These are phyloP conservation scores for Oryza nivara DNA, from an alignment of 176 grass and related monocot species.

Conservation along the genomic window DNA sequence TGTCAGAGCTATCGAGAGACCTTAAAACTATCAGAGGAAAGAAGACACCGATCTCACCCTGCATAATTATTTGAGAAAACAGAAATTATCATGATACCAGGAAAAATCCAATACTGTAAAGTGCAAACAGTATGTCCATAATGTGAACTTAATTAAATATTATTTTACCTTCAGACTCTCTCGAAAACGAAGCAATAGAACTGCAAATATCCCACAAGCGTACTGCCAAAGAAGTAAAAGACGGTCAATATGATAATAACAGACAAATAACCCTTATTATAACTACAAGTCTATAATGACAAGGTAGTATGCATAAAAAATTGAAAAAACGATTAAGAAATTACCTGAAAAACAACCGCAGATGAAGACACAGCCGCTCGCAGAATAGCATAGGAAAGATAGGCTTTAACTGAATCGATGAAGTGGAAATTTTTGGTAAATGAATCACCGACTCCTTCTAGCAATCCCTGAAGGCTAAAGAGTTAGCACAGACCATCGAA, in stretches of 20 bases:
- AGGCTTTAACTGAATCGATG: conserved; percentile 99
- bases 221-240: conserved; percentile 68
- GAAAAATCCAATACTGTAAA: conserved; percentile 40
- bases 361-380: conserved; percentile 88
- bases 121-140: conserved; percentile 32
- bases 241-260: conserved; percentile 28
- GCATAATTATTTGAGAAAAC: conserved; percentile 40
- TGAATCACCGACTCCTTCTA: conserved; percentile 86
- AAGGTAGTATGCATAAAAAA: conserved; percentile 37
- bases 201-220: conserved; percentile 93
- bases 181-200: conserved; percentile 95
- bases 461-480: conserved; percentile 72
- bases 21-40: conserved; percentile 98
- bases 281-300: background rate
- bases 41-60: conserved; percentile 99
- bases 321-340: conserved; percentile 17
- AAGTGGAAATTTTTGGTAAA: conserved; percentile 99
- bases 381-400: conserved; percentile 96
- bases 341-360: conserved; percentile 93
- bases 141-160: conserved; percentile 23
- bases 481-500: conserved; percentile 39
- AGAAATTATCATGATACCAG: background rate
- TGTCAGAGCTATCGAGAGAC: conserved; percentile 89
- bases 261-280: background rate
- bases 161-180: conserved; percentile 92